Conservation (phyloP, 371 early-diverging fungal species). For the Apophysomyces trapeziformis region DNA sequence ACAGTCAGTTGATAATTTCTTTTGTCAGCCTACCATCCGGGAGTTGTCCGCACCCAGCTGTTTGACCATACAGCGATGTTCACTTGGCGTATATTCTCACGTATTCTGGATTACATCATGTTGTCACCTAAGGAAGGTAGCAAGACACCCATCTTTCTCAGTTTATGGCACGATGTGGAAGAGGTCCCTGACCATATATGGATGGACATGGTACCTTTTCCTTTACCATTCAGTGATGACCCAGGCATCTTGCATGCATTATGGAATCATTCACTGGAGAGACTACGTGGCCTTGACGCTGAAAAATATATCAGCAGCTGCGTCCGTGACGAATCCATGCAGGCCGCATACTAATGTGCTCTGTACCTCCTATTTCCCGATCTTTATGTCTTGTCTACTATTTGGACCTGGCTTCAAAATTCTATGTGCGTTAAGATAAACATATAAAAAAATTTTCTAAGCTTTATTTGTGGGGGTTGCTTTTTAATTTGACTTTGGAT, state of each 20-base stretch:
- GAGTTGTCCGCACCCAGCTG: constrained; percentile 45
- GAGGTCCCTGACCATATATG: background rate
- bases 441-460: background rate
- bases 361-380: too few species aligned
- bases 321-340: background rate
- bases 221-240: background rate
- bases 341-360: background rate
- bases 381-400: background rate
- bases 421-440: background rate
- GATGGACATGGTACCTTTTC: constrained; percentile 2
- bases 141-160: constrained; percentile 39
- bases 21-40: constrained; percentile 47
- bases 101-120: constrained; percentile 45
- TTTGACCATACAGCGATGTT: constrained; percentile 43
- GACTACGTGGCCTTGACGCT: background rate
- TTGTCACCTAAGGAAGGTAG: constrained; percentile 47
- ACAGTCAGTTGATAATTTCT: background rate
- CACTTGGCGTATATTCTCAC: constrained; percentile 24
- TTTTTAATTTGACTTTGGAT: constrained; percentile 4
- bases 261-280: background rate
- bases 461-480: background rate
- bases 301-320: constrained; percentile 9
- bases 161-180: constrained; percentile 12
- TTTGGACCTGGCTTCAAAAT: background rate
- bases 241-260: background rate